Evolutionary conservation across 2,329 filamentous ascomycete species (phyloP), one percentile per base, ranked within the genome.

Genomic region (Colletotrichum noveboracense): DNA sequence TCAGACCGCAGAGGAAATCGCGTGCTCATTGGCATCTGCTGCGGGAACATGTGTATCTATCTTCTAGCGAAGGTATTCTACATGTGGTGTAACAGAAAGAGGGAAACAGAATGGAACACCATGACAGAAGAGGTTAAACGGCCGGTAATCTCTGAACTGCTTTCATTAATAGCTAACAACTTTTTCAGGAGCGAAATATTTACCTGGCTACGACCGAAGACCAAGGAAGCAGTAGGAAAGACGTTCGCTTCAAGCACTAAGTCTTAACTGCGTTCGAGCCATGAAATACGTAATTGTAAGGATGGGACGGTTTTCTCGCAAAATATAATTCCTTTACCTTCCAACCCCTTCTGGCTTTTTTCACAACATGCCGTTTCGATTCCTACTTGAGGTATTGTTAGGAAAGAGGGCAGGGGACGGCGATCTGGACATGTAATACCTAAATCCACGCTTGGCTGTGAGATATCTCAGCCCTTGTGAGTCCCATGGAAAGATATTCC

Each of bases 21-120:
- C 13, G 18, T 80, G 48, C 38, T 82, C 71, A 55, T 79, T 72
- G 58, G 79, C 71, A 74, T 81, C 70, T 65, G 77, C 68, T 76
- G 77, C 70, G 43, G 79, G 75, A 56, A 77, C 76, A 26, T 77
- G 64, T 71, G 80, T 76, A 26, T 79, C 70, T 90, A 91, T 61
- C 75, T 89, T 1, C 83, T 84, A 0, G 85, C 88, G 16, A 91
- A 91, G 79, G 52, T 85, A 1, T 92, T 90, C 79, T 92, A 93
- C 77, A 80, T 89, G 3, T 81, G 79, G 70, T 83, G 88, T 12
- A 92, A 92, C 75, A 84, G 82, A 77, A 81, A 78, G 28, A 84
- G 87, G n/a, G 87, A 88, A 21, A 78, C 76, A 24, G 83, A 84
- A 48, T 92, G 90, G 89, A 80, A 84, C 34, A 80, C 81, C 4